Percentiles rank a stretch among this genome's conserved stretches.
phyloP scores from a whole-genome alignment of 2,329 filamentous ascomycete species.

The Purpureocillium lavendulum region DNA sequence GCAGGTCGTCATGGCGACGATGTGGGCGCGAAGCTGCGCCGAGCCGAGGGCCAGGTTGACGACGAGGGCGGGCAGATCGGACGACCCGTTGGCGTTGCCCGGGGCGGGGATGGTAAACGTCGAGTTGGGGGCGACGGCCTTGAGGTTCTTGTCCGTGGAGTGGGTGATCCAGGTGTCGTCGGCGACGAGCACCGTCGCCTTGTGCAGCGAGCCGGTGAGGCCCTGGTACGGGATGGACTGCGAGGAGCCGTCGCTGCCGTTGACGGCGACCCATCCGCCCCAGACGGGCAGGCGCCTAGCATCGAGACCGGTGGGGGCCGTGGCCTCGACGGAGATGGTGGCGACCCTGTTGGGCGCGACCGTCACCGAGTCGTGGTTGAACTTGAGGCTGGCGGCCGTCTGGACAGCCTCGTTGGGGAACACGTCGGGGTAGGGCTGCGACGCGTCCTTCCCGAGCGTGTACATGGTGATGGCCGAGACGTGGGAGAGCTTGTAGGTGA shows the following conservation, averaged over 20 bases:
- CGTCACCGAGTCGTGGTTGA: conserved; percentile 34
- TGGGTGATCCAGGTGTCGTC: conserved; percentile 19
- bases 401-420: conserved; percentile 38
- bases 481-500: conserved; percentile 45
- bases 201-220: conserved; percentile 25
- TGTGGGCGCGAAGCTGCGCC: conserved; percentile 31
- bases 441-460: conserved; percentile 27
- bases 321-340: conserved; percentile 35
- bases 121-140: conserved; percentile 21
- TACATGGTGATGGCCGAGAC: conserved; percentile 44
- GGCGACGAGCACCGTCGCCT: conserved; percentile 13
- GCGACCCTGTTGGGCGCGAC: conserved; percentile 32
- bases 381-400: conserved; percentile 32
- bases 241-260: conserved; percentile 27
- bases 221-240: conserved; percentile 34
- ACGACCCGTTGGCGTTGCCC: conserved; percentile 22
- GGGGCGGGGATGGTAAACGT: conserved; percentile 33
- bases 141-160: conserved; percentile 21
- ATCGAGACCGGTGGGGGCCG: conserved; percentile 27
- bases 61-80: conserved; percentile 29
- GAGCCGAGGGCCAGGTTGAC: conserved; percentile 37
- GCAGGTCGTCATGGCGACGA: conserved; percentile 29
- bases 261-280: conserved; percentile 32
- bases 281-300: conserved; percentile 29
- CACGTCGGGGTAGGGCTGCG: conserved; percentile 24